These are phyloP conservation scores for Cystofilobasidium bisporidii DNA, from an alignment of 768 basidiomycete species.

Conservation along the genomic window DNA sequence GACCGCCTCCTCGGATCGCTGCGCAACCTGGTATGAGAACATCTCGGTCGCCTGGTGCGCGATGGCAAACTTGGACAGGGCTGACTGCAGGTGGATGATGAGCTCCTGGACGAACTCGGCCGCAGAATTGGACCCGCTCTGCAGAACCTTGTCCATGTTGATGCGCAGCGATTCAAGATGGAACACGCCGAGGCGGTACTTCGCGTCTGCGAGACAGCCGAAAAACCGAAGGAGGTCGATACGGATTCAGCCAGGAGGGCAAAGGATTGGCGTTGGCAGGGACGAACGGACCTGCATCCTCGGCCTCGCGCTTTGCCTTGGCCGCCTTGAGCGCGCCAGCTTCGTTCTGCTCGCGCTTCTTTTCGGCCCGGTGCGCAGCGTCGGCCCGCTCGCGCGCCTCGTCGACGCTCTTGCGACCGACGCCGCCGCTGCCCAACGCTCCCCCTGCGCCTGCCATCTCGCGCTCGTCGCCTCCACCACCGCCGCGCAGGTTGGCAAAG, in stretches of 20 bases:
- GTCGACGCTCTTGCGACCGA: slow-evolving; percentile 3
- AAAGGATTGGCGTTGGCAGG: too few relatives aligned
- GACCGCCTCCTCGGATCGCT: slow-evolving; percentile 23
- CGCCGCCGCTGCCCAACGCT: neutral
- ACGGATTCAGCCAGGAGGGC: too few relatives aligned
- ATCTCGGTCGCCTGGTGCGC: slow-evolving; percentile 22
- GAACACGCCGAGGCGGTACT: slow-evolving; percentile 24
- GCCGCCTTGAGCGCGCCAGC: slow-evolving; percentile 11
- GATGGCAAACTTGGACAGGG: slow-evolving; percentile 16
- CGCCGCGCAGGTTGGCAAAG: slow-evolving; percentile 18
- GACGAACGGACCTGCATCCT: slow-evolving; percentile 17
- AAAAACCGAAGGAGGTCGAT: too few relatives aligned
- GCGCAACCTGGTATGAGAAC: slow-evolving; percentile 18
- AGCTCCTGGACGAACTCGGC: slow-evolving; percentile 26
- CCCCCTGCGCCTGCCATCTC: neutral
- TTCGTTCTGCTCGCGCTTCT: slow-evolving; percentile 23
- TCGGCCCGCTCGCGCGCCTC: slow-evolving; percentile 9
- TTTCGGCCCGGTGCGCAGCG: slow-evolving; percentile 13
- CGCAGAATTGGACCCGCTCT: slow-evolving; percentile 22
- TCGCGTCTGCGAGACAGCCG: neutral
- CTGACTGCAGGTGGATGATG: slow-evolving; percentile 15
- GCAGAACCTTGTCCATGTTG: slow-evolving; percentile 20
- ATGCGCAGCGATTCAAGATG: slow-evolving; percentile 24
- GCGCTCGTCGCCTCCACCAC: neutral
- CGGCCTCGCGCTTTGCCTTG: slow-evolving; percentile 23